Base-by-base conservation (phyloP, 331 rosid genomes). In the Quercus tomentella region DNA sequence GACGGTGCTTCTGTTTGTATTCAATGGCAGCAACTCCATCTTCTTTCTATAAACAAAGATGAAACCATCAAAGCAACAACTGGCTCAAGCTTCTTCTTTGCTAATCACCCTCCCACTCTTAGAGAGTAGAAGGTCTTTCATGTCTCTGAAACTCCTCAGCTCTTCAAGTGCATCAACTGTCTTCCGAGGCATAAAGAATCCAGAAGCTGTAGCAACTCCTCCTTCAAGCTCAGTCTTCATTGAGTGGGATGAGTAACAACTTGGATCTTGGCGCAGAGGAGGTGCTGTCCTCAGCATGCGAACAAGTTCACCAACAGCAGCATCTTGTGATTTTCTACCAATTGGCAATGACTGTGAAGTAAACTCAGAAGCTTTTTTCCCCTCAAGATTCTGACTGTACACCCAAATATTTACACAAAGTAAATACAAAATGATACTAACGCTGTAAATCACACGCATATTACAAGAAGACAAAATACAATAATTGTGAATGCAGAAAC, bases 251-350 rank as follows among this genome's bases (percentile, higher is more conserved):
- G 96, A 87, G 83, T 89, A 93, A 74, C 93, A 92, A 70, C 97
- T 93, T 62, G 97, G 43, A 84, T 93, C 98, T 83, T 93, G 94
- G 79, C 97, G 92, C 61, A 93, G 84, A 2, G 98, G 97, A 16
- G 98, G 96, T 0, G 97, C 98, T 25, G 91, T 86, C 82, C 91
- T 85, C 57, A 93, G 92, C 96, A 89, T 87, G 73, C 76, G 97
- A 77, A 93, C 96, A 62, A 93, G 91, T 75, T 80, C 92, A 8
- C 98, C 96, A 22, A 93, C 96, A 45, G 94, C 94, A 70, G 98
- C 98, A 76, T 87, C 98, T 56, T 90, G 97, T 54, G 98, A 93
- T 86, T 90, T 92, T 79, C 72, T 84, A 49, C 91, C 92, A 6
- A 84, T 71, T 75, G 87, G 87, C 77, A 82, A 41, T 35, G 93